These are phyloP conservation scores for Paramecium octaurelia DNA, from an alignment of 73 alveolate genomes.

Conservation along the genomic window DNA sequence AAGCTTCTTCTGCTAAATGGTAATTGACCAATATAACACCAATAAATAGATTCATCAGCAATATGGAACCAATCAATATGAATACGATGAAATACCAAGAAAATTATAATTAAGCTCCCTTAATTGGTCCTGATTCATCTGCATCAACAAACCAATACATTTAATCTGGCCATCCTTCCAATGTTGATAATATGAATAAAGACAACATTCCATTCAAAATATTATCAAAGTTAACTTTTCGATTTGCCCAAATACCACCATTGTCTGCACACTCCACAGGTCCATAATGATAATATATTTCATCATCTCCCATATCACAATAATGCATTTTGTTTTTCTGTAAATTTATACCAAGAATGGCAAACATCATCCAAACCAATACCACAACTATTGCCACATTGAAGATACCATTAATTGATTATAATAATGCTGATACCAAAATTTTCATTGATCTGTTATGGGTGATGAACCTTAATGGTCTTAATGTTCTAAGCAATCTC, in stretches of 20 bases:
- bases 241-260: conserved; percentile 77
- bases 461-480: conserved; percentile 92
- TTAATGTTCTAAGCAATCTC: conserved; percentile 88
- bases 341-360: conserved; percentile 51
- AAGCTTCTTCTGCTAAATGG: conserved; percentile 79
- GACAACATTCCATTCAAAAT: conserved; percentile 88
- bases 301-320: conserved; percentile 75
- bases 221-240: conserved; percentile 81
- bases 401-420: conserved; percentile 82
- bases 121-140: conserved; percentile 73
- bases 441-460: conserved; percentile 91
- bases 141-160: conserved; percentile 81
- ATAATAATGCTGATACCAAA: conserved; percentile 83
- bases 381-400: conserved; percentile 84
- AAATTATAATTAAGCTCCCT: conserved; percentile 70
- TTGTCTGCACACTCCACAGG: neutral
- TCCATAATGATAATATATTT: neutral
- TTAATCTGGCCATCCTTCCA: conserved; percentile 96
- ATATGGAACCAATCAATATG: conserved; percentile 88
- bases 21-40: conserved; percentile 95
- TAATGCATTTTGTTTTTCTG: conserved; percentile 38
- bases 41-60: conserved; percentile 90
- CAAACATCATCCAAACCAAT: conserved; percentile 81
- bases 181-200: conserved; percentile 83
- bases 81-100: conserved; percentile 82